Base-by-base conservation (phyloP, 495 filamentous ascomycete species). In the Tuber microsphaerosporum region DNA sequence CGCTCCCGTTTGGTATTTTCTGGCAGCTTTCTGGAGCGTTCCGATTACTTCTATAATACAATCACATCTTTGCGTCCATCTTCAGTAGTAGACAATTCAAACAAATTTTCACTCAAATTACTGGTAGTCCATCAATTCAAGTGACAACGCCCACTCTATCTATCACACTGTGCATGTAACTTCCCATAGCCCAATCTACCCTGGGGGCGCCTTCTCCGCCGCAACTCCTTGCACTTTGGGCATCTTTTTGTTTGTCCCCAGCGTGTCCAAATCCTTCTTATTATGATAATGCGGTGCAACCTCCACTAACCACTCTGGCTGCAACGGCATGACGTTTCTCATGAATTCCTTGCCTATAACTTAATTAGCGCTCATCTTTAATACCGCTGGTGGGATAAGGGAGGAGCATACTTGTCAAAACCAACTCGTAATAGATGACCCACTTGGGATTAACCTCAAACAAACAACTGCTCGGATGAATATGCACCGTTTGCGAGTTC, bases 271-370 rank as follows among this genome's bases (percentile, higher is more conserved):
- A 82, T 98, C 93, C 85, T 92, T 92, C 87, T 91, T 93, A 86
- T 97, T 97, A 82, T 97, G 92, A 82, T 92, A 97, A 86, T 99
- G 95, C 75, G 94, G 96, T 69, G 96, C 95, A 68, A 93, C 92
- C 84, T 99, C 95, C 7, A 90, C 88, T 77, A 99, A 81, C 94
- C 93, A 97, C 83, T 92, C 90, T 0, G 92, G 86, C 79, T 94
- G 89, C 31, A 97, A 86, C 2, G 94, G 94, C 86, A 97, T 91
- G 45, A 90, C 90, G 78, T 89, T 93, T 45, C 95, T 85, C 89
- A 97, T 96, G 81, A 94, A 99, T 86, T 97, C 94, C 86, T 94
- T 94, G 74, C 81, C 81, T 82, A 34, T 61, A 12, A 51, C n/a
- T 45, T 20, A 2, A 44, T 77, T 80, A 80, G 72, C 51, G 73